Base-by-base conservation (phyloP, 2,329 filamentous ascomycete species). In the Diaporthe sp. region DNA sequence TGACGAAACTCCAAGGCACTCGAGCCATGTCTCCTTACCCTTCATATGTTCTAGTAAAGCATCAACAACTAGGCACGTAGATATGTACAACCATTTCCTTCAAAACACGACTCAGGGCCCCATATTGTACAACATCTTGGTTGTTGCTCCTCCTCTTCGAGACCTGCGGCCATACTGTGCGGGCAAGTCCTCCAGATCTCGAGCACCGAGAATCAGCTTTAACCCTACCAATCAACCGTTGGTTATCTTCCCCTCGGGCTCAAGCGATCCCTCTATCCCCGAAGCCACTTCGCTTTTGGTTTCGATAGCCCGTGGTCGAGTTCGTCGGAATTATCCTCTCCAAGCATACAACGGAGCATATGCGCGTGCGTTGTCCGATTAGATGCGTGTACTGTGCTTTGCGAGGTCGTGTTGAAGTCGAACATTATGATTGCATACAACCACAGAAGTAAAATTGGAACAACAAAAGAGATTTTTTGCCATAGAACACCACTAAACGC, bases 401-500 rank as follows among this genome's bases (percentile, higher is more conserved):
- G 34, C 22, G 65, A 39, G 65, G 37, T 51, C 28, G 44, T 31
- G 42, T 51, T 63, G 51, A 67, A 22, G 8, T 58, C 57, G 31
- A 42, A 28, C 58, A 65, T 58, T 71, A 65, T 42, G n/a, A 71
- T 31, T 61, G 57, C 47, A 58, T 53, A 28, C 39, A 76, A 39
- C 58, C 31, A 57, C 58, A 57, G 49, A 58, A 49, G 28, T 25
- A 15, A 28, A 67, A 17, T 49, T 74, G 13, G 42, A 49, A 42
- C 13, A 55, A 70, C 58, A 49, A 57, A 51, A 10, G 31, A 42
- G 22, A 58, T 25, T 53, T 73, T 73, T 71, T 58, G 71, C 58
- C 49, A 9, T 55, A n/a, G n/a, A 72, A 74, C 72, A 60, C 71
- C 75, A 25, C 15, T 37, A 31, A 74, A 71, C 63, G 72, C 72